Evolutionary conservation across 768 basidiomycete species (phyloP).

Genomic region (Suillus cothurnatus): DNA sequence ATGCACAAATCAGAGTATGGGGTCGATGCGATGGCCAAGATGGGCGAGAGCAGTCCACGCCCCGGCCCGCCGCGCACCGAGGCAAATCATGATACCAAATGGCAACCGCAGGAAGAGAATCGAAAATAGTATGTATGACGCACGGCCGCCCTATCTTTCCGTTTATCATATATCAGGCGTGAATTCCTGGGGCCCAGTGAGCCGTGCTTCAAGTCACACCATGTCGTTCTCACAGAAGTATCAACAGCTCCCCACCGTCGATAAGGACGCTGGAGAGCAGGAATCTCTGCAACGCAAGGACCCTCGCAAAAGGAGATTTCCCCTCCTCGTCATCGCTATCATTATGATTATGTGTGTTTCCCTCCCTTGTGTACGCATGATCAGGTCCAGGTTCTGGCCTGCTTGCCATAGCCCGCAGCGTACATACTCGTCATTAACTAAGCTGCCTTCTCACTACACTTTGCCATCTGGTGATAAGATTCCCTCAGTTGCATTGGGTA

Average conservation of each 20-base stretch:
- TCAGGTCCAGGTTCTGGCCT: slow-evolving; percentile 22
- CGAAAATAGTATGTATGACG: neutral
- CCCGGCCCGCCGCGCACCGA: too few species aligned
- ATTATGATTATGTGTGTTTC: slow-evolving; percentile 25
- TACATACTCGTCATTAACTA: slow-evolving; percentile 22
- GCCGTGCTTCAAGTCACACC: neutral
- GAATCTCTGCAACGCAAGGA: neutral
- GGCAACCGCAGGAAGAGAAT: slow-evolving; percentile 1
- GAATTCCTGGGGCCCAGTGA: neutral
- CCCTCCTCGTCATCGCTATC: slow-evolving; percentile 24
- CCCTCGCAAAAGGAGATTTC: slow-evolving; percentile 22
- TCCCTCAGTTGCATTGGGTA: slow-evolving; percentile 68
- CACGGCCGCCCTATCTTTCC: neutral
- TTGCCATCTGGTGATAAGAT: slow-evolving; percentile 71
- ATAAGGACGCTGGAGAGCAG: slow-evolving; percentile 15
- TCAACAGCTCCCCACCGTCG: slow-evolving; percentile 25
- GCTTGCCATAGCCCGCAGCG: slow-evolving; percentile 23
- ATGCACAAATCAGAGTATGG: too few species aligned
- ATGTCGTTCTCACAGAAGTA: slow-evolving; percentile 30
- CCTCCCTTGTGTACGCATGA: slow-evolving; percentile 20
- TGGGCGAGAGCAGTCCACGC: too few species aligned
- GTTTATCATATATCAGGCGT: neutral
- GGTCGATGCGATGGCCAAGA: too few species aligned
- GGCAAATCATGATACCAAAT: neutral
- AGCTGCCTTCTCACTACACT: slow-evolving; percentile 50